Percentiles rank a stretch among this genome's conserved stretches.
Conservation (phyloP, 2,329 filamentous ascomycete species). For the Talaromyces piceae region DNA sequence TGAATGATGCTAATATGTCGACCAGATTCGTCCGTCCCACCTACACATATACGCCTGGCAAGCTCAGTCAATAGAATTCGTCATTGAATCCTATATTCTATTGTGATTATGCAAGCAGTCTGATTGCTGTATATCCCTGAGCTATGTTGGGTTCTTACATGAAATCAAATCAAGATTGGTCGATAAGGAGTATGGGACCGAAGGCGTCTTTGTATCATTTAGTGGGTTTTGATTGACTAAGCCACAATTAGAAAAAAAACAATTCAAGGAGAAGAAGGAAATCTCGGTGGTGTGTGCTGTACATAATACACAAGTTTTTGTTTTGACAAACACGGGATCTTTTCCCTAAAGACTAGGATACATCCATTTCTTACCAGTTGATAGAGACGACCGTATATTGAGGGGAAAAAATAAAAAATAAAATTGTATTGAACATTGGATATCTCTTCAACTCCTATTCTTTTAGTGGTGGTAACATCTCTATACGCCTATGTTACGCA, state of each 20-base stretch:
- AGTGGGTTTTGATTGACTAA: neutral
- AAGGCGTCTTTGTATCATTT: neutral
- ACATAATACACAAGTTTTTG: conserved; percentile 1
- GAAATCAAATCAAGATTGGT: neutral
- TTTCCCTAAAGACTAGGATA: neutral
- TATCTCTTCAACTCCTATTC: too few relatives aligned
- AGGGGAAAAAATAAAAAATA: too few relatives aligned
- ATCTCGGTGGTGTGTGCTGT: neutral
- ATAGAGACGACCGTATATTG: too few relatives aligned
- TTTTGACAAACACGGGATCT: neutral
- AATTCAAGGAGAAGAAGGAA: neutral
- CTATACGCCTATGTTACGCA: neutral
- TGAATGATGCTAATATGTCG: neutral
- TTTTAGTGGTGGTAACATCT: too few relatives aligned
- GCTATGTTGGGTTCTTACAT: neutral
- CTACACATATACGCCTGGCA: conserved; percentile 63
- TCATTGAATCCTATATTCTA: neutral
- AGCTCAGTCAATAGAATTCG: conserved; percentile 46
- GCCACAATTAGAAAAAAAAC: neutral
- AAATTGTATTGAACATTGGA: too few relatives aligned
- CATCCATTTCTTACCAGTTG: neutral
- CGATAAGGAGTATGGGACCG: conserved; percentile 1
- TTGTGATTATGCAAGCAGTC: neutral
- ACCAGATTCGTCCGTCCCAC: conserved; percentile 73
- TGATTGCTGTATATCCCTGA: neutral